Evolutionary conservation across 2,329 filamentous ascomycete species (phyloP).

Genomic region (Nannizzia gypsea): DNA sequence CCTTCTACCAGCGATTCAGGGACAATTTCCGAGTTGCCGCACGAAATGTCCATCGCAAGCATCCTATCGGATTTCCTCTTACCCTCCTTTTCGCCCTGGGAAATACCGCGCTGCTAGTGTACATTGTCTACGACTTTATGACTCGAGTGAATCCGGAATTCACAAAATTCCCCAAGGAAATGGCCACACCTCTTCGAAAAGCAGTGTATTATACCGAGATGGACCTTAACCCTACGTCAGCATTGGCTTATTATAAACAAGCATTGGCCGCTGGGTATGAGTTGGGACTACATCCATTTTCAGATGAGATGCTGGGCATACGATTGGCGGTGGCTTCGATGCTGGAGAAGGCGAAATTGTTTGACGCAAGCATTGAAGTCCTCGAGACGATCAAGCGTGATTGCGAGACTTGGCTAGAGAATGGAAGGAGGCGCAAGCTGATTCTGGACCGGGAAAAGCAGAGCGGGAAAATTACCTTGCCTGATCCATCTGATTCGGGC

Average conservation of each 20-base stretch:
- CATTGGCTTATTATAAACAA: constrained; percentile 71
- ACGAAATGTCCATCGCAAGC: constrained; percentile 32
- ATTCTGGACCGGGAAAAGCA: constrained; percentile 13
- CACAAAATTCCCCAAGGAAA: constrained; percentile 34
- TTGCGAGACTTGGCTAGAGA: constrained; percentile 39
- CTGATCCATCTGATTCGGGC: constrained; percentile 13
- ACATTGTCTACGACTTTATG: constrained; percentile 34
- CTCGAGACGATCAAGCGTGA: constrained; percentile 65
- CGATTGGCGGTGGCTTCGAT: constrained; percentile 70
- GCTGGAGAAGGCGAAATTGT: constrained; percentile 64
- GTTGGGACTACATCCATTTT: constrained; percentile 71
- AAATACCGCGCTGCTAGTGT: constrained; percentile 26
- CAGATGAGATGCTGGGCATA: constrained; percentile 80
- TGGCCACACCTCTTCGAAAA: constrained; percentile 55
- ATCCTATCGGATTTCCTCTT: constrained; percentile 32
- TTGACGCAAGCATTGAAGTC: constrained; percentile 59
- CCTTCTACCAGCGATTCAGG: constrained; percentile 23
- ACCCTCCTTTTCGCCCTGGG: constrained; percentile 31
- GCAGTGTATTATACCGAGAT: constrained; percentile 81
- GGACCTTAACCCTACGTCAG: constrained; percentile 59
- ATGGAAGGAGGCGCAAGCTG: constrained; percentile 18
- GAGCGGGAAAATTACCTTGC: constrained; percentile 6
- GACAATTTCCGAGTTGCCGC: constrained; percentile 27
- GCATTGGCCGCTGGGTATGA: constrained; percentile 64
- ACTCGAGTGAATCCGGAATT: constrained; percentile 32